Percentiles rank a stretch among this genome's conserved stretches.
phyloP scores from a whole-genome alignment of 2,329 filamentous ascomycete genomes.

The Berkeleyomyces rouxiae region DNA sequence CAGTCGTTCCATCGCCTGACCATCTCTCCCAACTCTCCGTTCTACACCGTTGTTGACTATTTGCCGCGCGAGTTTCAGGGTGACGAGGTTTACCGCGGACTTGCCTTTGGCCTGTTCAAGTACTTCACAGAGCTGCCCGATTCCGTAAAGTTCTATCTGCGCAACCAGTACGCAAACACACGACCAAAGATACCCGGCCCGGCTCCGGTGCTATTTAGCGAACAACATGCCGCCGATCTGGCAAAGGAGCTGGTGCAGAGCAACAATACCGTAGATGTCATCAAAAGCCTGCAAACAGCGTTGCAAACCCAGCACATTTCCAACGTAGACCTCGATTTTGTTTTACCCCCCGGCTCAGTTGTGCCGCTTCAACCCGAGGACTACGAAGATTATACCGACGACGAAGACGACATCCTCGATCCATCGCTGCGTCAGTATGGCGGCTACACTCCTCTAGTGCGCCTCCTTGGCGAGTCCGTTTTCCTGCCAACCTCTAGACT shows the following conservation, averaged over 20 bases:
- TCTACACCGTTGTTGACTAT: conserved; percentile 79
- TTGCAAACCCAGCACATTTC: conserved; percentile 67
- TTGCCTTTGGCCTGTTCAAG: conserved; percentile 85
- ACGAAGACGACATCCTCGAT: conserved; percentile 50
- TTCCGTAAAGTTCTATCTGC: conserved; percentile 55
- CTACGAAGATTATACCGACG: conserved; percentile 39
- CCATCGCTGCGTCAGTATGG: conserved; percentile 55
- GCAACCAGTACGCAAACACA: conserved; percentile 34
- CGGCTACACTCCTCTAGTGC: conserved; percentile 58
- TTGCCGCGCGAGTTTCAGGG: conserved; percentile 89
- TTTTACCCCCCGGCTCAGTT: conserved; percentile 65
- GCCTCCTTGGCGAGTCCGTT: conserved; percentile 63
- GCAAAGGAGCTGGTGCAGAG: conserved; percentile 71
- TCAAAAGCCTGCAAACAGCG: conserved; percentile 56
- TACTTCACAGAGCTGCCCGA: conserved; percentile 82
- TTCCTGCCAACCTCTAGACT: conserved; percentile 77
- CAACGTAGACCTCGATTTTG: conserved; percentile 75
- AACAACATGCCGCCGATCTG: conserved; percentile 83
- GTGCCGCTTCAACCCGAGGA: conserved; percentile 44
- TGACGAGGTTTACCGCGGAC: conserved; percentile 76
- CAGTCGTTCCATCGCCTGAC: conserved; percentile 83
- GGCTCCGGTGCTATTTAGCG: conserved; percentile 58
- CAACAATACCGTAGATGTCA: conserved; percentile 57
- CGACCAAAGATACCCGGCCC: conserved; percentile 44
- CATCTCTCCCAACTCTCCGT: conserved; percentile 78